phyloP scores from a whole-genome alignment of 1,284 basidiomycete species.

The Heterobasidion irregulare region DNA sequence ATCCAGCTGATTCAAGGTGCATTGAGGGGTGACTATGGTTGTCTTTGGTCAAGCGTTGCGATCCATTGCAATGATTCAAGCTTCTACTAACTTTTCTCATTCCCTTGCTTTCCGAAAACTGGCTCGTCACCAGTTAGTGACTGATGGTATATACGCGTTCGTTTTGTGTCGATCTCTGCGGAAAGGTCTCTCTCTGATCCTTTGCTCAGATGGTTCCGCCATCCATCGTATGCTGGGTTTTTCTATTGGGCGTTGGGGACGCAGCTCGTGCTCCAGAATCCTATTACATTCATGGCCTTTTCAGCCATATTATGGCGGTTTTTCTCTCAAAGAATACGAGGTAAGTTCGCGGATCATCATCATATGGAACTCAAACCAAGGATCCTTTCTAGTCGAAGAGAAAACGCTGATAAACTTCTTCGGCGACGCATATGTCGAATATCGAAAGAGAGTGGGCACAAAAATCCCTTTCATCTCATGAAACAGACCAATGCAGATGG shows the following conservation, averaged over 20 bases:
- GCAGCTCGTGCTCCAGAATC: conserved; percentile 89
- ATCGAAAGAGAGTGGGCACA: conserved; percentile 62
- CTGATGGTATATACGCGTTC: conserved; percentile 79
- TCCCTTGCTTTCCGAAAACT: conserved; percentile 70
- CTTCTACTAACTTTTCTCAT: conserved; percentile 91
- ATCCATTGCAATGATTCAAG: conserved; percentile 93
- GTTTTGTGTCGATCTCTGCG: conserved; percentile 17
- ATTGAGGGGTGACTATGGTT: conserved; percentile 55
- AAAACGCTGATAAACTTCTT: conserved; percentile 70
- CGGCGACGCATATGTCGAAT: conserved; percentile 68
- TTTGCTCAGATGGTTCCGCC: conserved; percentile 69
- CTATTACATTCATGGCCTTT: conserved; percentile 64
- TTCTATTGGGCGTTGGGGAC: conserved; percentile 98
- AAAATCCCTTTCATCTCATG: conserved; percentile 64
- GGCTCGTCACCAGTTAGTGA: conserved; percentile 73
- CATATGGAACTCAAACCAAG: not conserved
- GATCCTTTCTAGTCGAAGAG: conserved; percentile 57
- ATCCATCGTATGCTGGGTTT: conserved; percentile 97
- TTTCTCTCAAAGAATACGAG: conserved; percentile 75
- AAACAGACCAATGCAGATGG: conserved; percentile 9
- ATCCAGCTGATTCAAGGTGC: not conserved
- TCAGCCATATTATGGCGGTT: conserved; percentile 72
- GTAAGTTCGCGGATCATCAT: conserved; percentile 38
- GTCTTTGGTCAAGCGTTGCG: conserved; percentile 73
- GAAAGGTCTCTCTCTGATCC: not conserved